Evolutionary conservation across 345 rosid species (phyloP), one percentile per base, ranked within the genome.

Genomic region (Populus nigra): DNA sequence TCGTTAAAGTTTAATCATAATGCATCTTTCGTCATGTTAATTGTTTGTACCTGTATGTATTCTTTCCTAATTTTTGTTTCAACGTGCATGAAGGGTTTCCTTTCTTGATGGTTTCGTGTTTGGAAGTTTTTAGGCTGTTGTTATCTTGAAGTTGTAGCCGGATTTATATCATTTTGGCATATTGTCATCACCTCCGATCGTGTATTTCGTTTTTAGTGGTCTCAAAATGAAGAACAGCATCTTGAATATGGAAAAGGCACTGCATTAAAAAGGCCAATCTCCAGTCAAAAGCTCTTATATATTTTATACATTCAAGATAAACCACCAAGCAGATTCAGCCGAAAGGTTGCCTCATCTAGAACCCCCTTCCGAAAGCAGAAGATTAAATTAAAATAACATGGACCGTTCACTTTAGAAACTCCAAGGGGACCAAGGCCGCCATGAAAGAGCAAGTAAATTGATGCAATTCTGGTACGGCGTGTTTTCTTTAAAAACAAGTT

Each of bases 301-400:
- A 68, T 61, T 63, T 39, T 23, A 79, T 35, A 65, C 45, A 22
- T 22, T 20, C 23, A 76, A 22, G 43, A 59, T 76, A 49, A 83
- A 5, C 81, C 79, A 80, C 72, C 45, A 69, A 80, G 20, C 31
- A 68, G 83, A 77, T 18, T 76, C 80, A 74, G 79, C 85, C 88
- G 76, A 85, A 88, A 86, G 85, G 77, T 62, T 80, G n/a, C 67
- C 78, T 73, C 9, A 15, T 50, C 68, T 59, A 67, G 65, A 83
- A 73, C 73, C 59, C 41, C 27, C 65, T 71, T 71, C 35, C 11
- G 69, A 73, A 68, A 82, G 70, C 11, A 57, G 25, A 57, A n/a
- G 29, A 57, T n/a, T 57, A 10, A 57, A 57, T 4, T 22, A 9
- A n/a, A 53, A 7, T 20, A 53, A 20, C 59, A 55, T 77, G 79